Conservation (phyloP, 2,329 filamentous ascomycete genomes). For the Botryotinia globosa region DNA sequence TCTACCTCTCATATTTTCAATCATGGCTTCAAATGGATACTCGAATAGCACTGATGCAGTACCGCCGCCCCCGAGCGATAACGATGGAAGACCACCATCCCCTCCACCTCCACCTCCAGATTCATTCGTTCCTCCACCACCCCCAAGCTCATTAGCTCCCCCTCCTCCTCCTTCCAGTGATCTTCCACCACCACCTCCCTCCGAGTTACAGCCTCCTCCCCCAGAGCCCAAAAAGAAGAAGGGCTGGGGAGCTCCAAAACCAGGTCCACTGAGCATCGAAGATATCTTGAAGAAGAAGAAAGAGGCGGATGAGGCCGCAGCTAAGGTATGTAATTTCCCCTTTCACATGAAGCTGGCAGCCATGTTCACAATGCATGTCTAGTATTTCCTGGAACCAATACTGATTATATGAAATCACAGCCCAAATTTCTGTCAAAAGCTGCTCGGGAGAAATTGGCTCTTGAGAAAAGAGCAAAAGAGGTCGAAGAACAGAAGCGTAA, state of each 20-base stretch:
- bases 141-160: constrained; percentile 37
- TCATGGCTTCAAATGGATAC: constrained; percentile 27
- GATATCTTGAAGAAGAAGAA: constrained; percentile 83
- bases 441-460: constrained; percentile 74
- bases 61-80: constrained; percentile 31
- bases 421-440: constrained; percentile 85
- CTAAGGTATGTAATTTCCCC: constrained; percentile 55
- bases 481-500: constrained; percentile 60
- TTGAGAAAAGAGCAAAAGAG: constrained; percentile 74
- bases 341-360: constrained; percentile 23
- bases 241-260: constrained; percentile 47
- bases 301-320: constrained; percentile 76
- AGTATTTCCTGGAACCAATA: constrained; percentile 29
- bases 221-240: constrained; percentile 52
- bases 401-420: constrained; percentile 40
- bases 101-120: constrained; percentile 43
- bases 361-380: constrained; percentile 36
- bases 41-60: constrained; percentile 27
- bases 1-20: neutral
- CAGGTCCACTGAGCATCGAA: constrained; percentile 72
- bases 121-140: constrained; percentile 43
- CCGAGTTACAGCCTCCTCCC: constrained; percentile 43
- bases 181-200: constrained; percentile 40
- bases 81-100: constrained; percentile 31
- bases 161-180: constrained; percentile 35